Percentiles rank a stretch among this genome's conserved stretches.
phyloP scores from a whole-genome alignment of 1,284 basidiomycete species.

The Microbotryum silenes-acaulis region DNA sequence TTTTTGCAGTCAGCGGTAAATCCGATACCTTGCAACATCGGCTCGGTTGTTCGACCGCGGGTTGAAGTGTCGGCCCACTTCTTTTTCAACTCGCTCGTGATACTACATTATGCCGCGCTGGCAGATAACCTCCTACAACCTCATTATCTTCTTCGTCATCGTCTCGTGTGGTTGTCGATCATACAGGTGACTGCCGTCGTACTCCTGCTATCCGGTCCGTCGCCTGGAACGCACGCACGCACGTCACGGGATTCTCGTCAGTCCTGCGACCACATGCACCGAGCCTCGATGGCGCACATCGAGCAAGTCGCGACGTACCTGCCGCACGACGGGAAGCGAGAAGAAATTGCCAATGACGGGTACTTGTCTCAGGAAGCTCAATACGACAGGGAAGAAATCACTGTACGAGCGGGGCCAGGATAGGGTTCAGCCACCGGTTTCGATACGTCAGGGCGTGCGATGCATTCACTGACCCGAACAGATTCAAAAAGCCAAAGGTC shows the following conservation, averaged over 20 bases:
- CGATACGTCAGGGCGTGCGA: neutral
- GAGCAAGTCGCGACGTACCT: constrained; percentile 34
- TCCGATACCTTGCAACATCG: too few relatives aligned
- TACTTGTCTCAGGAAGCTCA: constrained; percentile 90
- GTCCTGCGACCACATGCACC: too few relatives aligned
- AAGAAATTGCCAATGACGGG: constrained; percentile 84
- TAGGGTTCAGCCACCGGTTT: neutral
- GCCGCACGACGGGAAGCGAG: constrained; percentile 56
- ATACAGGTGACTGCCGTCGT: constrained; percentile 42
- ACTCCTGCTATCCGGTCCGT: constrained; percentile 43
- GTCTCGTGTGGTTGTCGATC: constrained; percentile 3
- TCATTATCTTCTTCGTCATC: too few relatives aligned
- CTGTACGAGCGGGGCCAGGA: constrained; percentile 46
- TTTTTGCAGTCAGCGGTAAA: too few relatives aligned
- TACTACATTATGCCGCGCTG: too few relatives aligned
- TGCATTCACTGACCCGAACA: constrained; percentile 74
- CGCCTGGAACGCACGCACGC: constrained; percentile 30
- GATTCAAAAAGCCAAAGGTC: constrained; percentile 89
- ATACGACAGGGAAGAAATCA: constrained; percentile 97
- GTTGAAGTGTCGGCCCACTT: too few relatives aligned
- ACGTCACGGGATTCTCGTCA: neutral
- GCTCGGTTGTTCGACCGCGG: too few relatives aligned
- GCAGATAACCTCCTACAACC: too few relatives aligned
- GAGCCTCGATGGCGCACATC: neutral
- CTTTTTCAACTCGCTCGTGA: too few relatives aligned